These are phyloP conservation scores for Neospermospora avenae DNA, from an alignment of 2,329 filamentous ascomycete species.

Conservation along the genomic window DNA sequence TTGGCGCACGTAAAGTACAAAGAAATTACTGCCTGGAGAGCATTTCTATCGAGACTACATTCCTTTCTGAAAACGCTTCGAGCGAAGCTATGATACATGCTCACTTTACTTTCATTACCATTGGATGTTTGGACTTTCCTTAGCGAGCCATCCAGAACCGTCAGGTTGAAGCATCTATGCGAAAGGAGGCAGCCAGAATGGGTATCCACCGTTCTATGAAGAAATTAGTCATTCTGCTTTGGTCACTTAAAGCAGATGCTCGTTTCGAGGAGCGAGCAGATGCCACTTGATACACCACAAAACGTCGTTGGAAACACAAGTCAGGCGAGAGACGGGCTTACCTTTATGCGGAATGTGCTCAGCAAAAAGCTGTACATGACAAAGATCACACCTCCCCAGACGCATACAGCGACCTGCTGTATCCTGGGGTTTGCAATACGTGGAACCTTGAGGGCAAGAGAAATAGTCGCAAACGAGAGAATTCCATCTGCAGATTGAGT, in stretches of 20 bases:
- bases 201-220: conserved; percentile 94
- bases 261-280: background rate
- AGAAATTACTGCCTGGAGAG: background rate
- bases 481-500: conserved; percentile 57
- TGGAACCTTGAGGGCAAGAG: conserved; percentile 89
- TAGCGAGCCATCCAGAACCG: background rate
- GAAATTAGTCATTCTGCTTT: conserved; percentile 58
- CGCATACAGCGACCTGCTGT: conserved; percentile 77
- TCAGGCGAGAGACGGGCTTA: background rate
- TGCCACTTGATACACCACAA: background rate
- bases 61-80: background rate
- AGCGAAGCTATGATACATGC: conserved; percentile 10
- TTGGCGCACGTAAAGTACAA: too few relatives aligned
- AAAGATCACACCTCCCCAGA: conserved; percentile 75
- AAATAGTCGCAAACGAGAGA: conserved; percentile 85
- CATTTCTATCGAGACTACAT: background rate
- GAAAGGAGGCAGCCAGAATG: conserved; percentile 91
- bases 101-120: conserved; percentile 1
- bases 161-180: conserved; percentile 23
- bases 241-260: background rate
- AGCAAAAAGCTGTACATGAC: conserved; percentile 90
- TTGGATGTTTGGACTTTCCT: background rate
- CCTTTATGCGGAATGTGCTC: conserved; percentile 87
- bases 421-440: conserved; percentile 72
- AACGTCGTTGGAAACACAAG: background rate